Evolutionary conservation across 2,329 filamentous ascomycete genomes (phyloP).

Genomic region (Fusarium hainanense): DNA sequence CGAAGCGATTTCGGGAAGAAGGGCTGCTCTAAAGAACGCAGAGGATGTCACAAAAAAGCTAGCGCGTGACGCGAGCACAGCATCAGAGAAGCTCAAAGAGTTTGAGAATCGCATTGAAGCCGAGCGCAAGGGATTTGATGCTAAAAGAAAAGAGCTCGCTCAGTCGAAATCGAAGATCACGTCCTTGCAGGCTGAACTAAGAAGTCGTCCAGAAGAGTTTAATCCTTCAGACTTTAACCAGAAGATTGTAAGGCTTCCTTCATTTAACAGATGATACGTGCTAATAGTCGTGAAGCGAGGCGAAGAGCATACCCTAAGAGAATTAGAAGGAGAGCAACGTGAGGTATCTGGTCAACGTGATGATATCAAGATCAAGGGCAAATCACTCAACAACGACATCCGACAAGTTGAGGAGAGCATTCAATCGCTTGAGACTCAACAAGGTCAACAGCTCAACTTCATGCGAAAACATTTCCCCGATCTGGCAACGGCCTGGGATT

Average conservation of each 20-base stretch:
- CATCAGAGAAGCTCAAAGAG: slow-evolving; percentile 56
- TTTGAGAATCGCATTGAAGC: slow-evolving; percentile 59
- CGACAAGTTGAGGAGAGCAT: slow-evolving; percentile 61
- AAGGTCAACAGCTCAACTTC: slow-evolving; percentile 77
- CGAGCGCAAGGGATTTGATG: slow-evolving; percentile 61
- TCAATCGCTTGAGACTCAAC: slow-evolving; percentile 74
- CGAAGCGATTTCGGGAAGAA: slow-evolving; percentile 65
- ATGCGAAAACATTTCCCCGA: slow-evolving; percentile 72
- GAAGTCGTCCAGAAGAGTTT: slow-evolving; percentile 73
- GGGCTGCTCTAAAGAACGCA: slow-evolving; percentile 62
- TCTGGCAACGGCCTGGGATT: slow-evolving; percentile 78
- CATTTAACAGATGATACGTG: neutral
- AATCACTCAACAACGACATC: slow-evolving; percentile 53
- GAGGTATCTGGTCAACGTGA: slow-evolving; percentile 54
- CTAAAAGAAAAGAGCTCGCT: slow-evolving; percentile 63
- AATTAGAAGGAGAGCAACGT: slow-evolving; percentile 59
- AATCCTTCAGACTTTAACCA: slow-evolving; percentile 77
- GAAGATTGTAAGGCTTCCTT: slow-evolving; percentile 68
- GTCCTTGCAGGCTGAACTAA: slow-evolving; percentile 70
- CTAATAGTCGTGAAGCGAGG: slow-evolving; percentile 61
- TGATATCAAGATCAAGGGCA: slow-evolving; percentile 57
- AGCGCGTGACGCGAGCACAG: slow-evolving; percentile 51
- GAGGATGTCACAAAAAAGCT: slow-evolving; percentile 64
- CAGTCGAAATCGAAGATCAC: slow-evolving; percentile 68
- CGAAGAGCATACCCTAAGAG: slow-evolving; percentile 66